These are phyloP conservation scores for Leucosporidium yakuticum DNA, from an alignment of 768 basidiomycete genomes.

Conservation along the genomic window DNA sequence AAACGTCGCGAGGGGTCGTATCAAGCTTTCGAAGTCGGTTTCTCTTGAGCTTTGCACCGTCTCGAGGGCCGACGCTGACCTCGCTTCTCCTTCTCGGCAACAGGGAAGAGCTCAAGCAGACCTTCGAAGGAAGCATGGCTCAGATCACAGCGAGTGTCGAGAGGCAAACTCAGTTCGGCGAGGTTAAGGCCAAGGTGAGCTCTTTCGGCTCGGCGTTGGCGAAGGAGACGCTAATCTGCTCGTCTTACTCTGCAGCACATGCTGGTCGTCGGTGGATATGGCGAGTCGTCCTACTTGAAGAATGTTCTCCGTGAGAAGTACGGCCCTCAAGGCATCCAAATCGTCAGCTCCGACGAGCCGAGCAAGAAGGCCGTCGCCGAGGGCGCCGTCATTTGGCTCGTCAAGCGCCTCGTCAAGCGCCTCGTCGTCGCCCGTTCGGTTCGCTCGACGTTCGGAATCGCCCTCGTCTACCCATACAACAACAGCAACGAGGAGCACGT, in stretches of 20 bases:
- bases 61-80: no score
- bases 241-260: slow-evolving; percentile 7
- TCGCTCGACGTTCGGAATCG: background rate
- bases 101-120: slow-evolving; percentile 15
- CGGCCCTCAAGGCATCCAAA: background rate
- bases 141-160: background rate
- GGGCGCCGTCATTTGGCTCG: background rate
- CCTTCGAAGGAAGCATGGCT: background rate
- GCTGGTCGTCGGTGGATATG: slow-evolving; percentile 25
- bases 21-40: background rate
- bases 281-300: slow-evolving; percentile 25
- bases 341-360: slow-evolving; percentile 13
- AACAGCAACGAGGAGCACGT: background rate
- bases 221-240: background rate
- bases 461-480: background rate
- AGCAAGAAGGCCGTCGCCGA: slow-evolving; percentile 8
- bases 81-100: no score
- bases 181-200: background rate
- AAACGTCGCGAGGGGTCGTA: no score
- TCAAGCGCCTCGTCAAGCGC: no score
- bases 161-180: background rate
- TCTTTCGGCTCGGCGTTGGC: background rate
- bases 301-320: slow-evolving; percentile 3
- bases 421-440: background rate
- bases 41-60: no score